A percentile compares a stretch with the other conserved stretches of the same genome.
Evolutionary conservation across 345 rosid species (phyloP).

Genomic region (Rhodamnia rubescens): DNA sequence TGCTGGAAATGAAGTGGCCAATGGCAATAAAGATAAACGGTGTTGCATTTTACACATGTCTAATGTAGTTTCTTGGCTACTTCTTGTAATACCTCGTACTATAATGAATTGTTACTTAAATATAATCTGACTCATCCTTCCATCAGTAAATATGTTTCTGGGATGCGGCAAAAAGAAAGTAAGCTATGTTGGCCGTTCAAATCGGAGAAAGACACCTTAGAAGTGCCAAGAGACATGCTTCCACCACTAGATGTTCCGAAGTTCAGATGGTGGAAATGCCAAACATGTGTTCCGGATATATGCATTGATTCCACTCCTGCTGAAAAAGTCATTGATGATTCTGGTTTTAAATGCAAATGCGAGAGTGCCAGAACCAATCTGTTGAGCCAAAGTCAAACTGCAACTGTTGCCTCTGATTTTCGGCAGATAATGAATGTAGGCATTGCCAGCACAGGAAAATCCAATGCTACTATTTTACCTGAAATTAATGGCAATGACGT

Average conservation of each 20-base stretch:
- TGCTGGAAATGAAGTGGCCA: not conserved
- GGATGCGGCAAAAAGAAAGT: slow-evolving; percentile 8
- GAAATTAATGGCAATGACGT: not conserved
- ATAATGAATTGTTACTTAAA: not conserved
- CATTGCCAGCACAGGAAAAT: not conserved
- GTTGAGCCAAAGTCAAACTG: slow-evolving; percentile 1
- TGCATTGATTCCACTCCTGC: not conserved
- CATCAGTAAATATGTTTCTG: slow-evolving; percentile 14
- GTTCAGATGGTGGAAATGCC: slow-evolving; percentile 12
- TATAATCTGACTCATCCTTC: not conserved
- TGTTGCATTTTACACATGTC: not conserved
- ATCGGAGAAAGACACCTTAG: not conserved
- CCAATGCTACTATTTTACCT: not conserved
- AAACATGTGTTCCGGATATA: slow-evolving; percentile 1
- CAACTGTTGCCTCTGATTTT: not conserved
- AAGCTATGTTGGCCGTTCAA: slow-evolving; percentile 5
- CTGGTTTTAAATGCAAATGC: not conserved
- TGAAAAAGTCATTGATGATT: not conserved
- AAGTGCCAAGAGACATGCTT: not conserved
- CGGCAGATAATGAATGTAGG: not conserved
- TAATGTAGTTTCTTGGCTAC: not conserved
- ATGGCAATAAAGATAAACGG: not conserved
- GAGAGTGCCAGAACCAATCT: not conserved
- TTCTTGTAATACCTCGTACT: not conserved
- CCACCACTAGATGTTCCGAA: slow-evolving; percentile 10